phyloP scores from a whole-genome alignment of 1,284 basidiomycete species.

The Austropuccinia psidii region DNA sequence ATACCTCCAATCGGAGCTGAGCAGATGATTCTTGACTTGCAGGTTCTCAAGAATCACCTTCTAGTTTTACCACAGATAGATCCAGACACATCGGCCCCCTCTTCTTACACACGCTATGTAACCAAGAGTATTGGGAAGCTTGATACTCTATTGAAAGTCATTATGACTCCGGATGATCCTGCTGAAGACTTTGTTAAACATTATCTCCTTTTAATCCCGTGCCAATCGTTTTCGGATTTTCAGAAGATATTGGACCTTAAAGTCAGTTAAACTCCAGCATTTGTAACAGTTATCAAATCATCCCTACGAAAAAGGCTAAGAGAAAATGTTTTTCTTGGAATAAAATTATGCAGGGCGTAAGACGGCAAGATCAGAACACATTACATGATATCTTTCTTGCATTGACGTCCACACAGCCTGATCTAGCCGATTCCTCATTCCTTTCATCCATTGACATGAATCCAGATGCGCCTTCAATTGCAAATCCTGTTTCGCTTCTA shows the following conservation, averaged over 20 bases:
- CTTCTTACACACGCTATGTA: constrained; percentile 66
- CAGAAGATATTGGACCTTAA: constrained; percentile 60
- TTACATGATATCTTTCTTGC: constrained; percentile 84
- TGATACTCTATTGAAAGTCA: constrained; percentile 85
- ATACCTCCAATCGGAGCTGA: constrained; percentile 84
- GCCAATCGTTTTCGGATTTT: constrained; percentile 87
- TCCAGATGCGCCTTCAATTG: constrained; percentile 48
- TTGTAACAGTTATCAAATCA: neutral
- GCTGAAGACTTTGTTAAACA: constrained; percentile 85
- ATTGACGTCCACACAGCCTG: constrained; percentile 76
- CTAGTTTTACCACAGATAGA: constrained; percentile 60
- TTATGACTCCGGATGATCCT: constrained; percentile 88
- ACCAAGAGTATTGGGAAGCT: constrained; percentile 69
- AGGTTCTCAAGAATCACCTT: constrained; percentile 71
- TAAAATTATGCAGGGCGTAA: constrained; percentile 56
- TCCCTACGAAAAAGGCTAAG: neutral
- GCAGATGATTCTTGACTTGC: constrained; percentile 89
- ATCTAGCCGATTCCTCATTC: constrained; percentile 79
- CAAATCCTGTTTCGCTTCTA: constrained; percentile 30
- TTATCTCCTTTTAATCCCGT: constrained; percentile 82
- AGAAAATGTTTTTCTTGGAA: constrained; percentile 71
- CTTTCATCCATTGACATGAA: constrained; percentile 91
- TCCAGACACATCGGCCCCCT: constrained; percentile 36
- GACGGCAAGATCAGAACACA: constrained; percentile 73
- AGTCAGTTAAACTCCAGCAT: constrained; percentile 49